Base-by-base conservation (phyloP, 805 yeast species). In the Barnettozyma pratensis region DNA sequence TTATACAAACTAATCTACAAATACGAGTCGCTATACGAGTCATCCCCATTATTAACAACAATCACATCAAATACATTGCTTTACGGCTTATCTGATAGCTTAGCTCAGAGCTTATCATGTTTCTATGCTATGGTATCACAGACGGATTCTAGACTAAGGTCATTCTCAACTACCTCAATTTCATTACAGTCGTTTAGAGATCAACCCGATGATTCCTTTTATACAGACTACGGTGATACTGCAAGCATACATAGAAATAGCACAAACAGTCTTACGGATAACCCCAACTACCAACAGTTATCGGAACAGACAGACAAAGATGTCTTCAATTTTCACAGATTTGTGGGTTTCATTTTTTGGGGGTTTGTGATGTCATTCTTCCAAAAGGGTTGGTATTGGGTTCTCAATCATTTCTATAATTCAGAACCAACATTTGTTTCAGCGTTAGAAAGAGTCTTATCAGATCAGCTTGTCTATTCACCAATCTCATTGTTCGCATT, bases 381-480 rank as follows among this genome's bases (percentile, higher is more conserved):
- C 42, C 97, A 90, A 66, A 85, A 86, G 45, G 83, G 83, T 43
- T 92, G 99, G 99, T 91, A 92, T 61, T 76, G 79, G 58, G 79
- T 91, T 50, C 73, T 92, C 51, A 91, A 92, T 60, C 70, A 73
- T 42, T 80, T 87, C 54, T 92, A 86, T 64, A 80, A 85, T 5
- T 84, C 82, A 49, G 90, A 87, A 64, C 92, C 94, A 14, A 80
- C 87, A n/a, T 75, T 87, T 51, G 84, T 91, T 2, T 87, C 90
- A 47, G 95, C 87, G 6, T 72, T 92, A 34, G 85, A 91, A 54
- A 78, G 97, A 48, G 97, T 89, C 0, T 68, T 92, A 47, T 85
- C 96, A 0, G 99, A 92, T 63, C 98, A 94, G 65, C 68, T 91
- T 44, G 77, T 90, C 50, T 94, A 84, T 64, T 90, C 97, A 1